Base-by-base conservation (phyloP, 2,329 filamentous ascomycete genomes). In the Colletotrichum siamense region DNA sequence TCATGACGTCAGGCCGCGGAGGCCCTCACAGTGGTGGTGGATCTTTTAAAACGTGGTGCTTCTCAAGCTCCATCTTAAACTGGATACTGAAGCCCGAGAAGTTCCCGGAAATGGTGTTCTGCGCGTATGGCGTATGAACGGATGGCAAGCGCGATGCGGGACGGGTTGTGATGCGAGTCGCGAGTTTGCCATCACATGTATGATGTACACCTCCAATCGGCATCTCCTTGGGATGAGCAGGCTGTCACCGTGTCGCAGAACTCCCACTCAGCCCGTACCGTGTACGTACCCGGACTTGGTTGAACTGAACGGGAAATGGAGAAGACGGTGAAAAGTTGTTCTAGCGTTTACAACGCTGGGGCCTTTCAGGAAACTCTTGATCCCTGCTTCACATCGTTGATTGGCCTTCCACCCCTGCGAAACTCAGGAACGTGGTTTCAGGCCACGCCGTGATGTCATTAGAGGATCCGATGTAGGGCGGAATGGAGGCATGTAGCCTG, bases 381-480 rank as follows among this genome's bases (percentile, higher is more conserved):
- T 57, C 73, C 73, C 55, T 76, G 73, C 64, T 55, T 22, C 69
- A 28, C 57, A 30, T 65, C n/a, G 8, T 9, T 73, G 59, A 76
- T 76, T 76, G 73, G 73, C 13, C 49, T 6, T 28, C 4, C 28
- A 22, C 70, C 44, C 70, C 32, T 69, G 64, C 57, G 49, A 52
- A 30, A 76, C 73, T 76, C 73, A 76, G 73, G 73, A 69, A 76
- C 73, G 73, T 65, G 64, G 73, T 76, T 76, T 74, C 74, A 76
- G 73, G 15, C 71, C 52, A 10, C 18, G 24, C 65, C 18, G 44
- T 76, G 74, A 76, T 76, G 74, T 76, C 74, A 76, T 76, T 74
- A 70, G 74, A 76, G 70, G 74, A 65, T 74, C 71, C 64, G 32
- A 30, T 69, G 65, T 74, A 76, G 59, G 59, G 70, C 49, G 44